phyloP scores from a whole-genome alignment of 192 early-diverging fungal genomes.

The Linnemannia elongata region DNA sequence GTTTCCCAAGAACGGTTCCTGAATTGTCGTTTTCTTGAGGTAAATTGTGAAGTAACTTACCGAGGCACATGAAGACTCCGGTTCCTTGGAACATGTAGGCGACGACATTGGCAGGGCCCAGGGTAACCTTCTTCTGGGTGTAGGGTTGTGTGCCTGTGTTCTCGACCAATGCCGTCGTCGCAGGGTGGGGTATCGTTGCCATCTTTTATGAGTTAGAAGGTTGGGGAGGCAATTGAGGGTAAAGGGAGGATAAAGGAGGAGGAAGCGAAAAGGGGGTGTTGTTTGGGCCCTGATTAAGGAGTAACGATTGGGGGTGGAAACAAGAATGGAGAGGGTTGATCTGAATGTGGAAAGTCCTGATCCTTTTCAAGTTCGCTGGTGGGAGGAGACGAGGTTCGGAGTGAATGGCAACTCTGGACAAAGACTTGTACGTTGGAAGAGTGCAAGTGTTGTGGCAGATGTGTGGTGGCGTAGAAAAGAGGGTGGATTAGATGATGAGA shows the following conservation, averaged over 20 bases:
- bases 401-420: neutral
- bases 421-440: neutral
- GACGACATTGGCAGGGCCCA: conserved; percentile 42
- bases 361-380: neutral
- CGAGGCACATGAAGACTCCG: conserved; percentile 54
- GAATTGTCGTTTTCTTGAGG: neutral
- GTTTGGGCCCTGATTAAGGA: neutral
- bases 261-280: too few species aligned
- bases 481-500: too few species aligned
- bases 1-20: neutral
- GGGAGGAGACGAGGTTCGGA: neutral
- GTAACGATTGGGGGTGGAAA: neutral
- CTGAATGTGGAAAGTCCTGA: neutral
- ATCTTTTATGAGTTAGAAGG: conserved; percentile 3
- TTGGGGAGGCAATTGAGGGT: neutral
- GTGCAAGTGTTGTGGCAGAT: neutral
- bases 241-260: neutral
- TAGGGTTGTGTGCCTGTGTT: conserved; percentile 13
- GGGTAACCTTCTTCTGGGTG: conserved; percentile 42
- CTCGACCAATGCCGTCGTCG: conserved; percentile 33
- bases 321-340: neutral
- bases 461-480: neutral
- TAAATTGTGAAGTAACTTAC: neutral
- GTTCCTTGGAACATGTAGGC: conserved; percentile 57
- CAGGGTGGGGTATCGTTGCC: conserved; percentile 42